phyloP scores from a whole-genome alignment of 257 asterid species.

The Fraxinus cuspidata region DNA sequence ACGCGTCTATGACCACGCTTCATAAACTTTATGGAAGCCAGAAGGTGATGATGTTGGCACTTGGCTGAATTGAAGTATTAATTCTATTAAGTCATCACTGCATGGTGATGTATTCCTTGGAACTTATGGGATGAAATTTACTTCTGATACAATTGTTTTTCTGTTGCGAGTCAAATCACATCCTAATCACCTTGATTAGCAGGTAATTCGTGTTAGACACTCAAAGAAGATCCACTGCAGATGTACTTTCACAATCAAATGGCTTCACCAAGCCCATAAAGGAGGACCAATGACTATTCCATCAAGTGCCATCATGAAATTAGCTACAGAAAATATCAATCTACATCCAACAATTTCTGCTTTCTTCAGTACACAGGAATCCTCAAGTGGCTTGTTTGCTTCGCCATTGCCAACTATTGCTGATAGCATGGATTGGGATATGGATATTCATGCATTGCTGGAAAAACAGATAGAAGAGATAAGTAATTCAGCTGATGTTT shows the following conservation, averaged over 20 bases:
- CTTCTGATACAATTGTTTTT: slow-evolving; percentile 16
- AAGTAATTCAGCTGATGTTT: slow-evolving; percentile 38
- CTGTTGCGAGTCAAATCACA: slow-evolving; percentile 16
- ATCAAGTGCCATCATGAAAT: slow-evolving; percentile 55
- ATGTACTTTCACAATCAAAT: slow-evolving; percentile 58
- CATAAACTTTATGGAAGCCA: slow-evolving; percentile 3
- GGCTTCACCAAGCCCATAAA: slow-evolving; percentile 41
- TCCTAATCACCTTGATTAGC: slow-evolving; percentile 27
- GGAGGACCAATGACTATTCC: slow-evolving; percentile 42
- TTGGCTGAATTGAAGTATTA: not conserved
- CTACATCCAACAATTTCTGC: slow-evolving; percentile 54
- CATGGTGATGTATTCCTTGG: slow-evolving; percentile 2
- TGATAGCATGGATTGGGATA: slow-evolving; percentile 43
- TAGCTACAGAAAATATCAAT: slow-evolving; percentile 42
- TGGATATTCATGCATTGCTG: slow-evolving; percentile 47
- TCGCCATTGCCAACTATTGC: slow-evolving; percentile 23
- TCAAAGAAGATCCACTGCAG: slow-evolving; percentile 61
- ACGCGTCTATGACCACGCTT: not conserved
- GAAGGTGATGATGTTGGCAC: not conserved
- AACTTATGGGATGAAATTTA: slow-evolving; percentile 13
- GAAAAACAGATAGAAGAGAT: slow-evolving; percentile 53
- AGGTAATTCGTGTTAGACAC: slow-evolving; percentile 54
- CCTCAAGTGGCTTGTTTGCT: slow-evolving; percentile 29
- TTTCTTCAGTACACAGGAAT: slow-evolving; percentile 43
- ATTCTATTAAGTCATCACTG: not conserved